A percentile compares a stretch with the other conserved stretches of the same genome.
Conservation (phyloP, 1,139 yeast genomes). For the Sugiyamaella pinicola region DNA sequence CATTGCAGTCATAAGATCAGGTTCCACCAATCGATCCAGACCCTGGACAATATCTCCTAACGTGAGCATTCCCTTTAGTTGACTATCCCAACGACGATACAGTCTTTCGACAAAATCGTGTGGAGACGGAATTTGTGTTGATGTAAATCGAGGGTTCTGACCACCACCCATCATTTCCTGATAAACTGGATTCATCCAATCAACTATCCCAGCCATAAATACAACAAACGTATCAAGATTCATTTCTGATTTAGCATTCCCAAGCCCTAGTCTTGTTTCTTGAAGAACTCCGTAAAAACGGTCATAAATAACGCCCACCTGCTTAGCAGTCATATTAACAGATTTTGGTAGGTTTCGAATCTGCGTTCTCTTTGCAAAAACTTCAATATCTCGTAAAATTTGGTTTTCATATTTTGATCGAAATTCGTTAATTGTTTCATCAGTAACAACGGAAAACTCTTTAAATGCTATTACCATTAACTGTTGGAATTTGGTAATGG, state of each 20-base stretch:
- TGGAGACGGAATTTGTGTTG: slow-evolving; percentile 26
- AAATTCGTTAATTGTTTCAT: slow-evolving; percentile 67
- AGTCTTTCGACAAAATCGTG: slow-evolving; percentile 62
- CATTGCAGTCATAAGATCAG: slow-evolving; percentile 77
- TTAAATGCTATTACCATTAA: slow-evolving; percentile 88
- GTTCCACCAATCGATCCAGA: slow-evolving; percentile 64
- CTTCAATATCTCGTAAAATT: slow-evolving; percentile 81
- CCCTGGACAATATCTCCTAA: slow-evolving; percentile 74
- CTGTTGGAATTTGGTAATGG: slow-evolving; percentile 85
- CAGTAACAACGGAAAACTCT: slow-evolving; percentile 82
- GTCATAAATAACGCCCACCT: slow-evolving; percentile 76
- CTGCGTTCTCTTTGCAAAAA: slow-evolving; percentile 90
- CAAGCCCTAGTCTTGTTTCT: slow-evolving; percentile 67
- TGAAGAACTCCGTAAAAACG: slow-evolving; percentile 80
- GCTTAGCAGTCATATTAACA: slow-evolving; percentile 56
- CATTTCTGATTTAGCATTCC: slow-evolving; percentile 62
- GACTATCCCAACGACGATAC: slow-evolving; percentile 70
- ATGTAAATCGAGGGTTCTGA: slow-evolving; percentile 6
- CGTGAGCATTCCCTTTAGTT: slow-evolving; percentile 57
- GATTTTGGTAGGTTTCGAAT: slow-evolving; percentile 80
- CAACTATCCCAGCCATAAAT: slow-evolving; percentile 79
- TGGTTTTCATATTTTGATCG: slow-evolving; percentile 73
- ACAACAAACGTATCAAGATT: slow-evolving; percentile 68
- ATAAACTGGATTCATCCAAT: slow-evolving; percentile 57
- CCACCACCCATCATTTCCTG: slow-evolving; percentile 18